Evolutionary conservation across 2,329 filamentous ascomycete species (phyloP), one percentile per base, ranked within the genome.

Genomic region (Fonsecaea erecta): DNA sequence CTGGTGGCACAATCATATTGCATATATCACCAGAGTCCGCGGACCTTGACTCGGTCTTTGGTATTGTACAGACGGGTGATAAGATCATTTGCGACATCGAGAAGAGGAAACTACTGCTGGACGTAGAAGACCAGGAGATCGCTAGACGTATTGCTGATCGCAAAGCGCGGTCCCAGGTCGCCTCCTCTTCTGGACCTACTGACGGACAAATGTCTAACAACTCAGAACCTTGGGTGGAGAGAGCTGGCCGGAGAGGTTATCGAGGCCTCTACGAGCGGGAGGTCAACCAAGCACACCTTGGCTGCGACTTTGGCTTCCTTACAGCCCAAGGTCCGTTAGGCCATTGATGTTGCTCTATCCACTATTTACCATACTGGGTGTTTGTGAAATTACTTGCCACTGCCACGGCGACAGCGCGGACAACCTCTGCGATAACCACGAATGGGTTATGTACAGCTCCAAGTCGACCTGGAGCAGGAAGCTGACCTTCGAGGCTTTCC

Each of bases 11-110:
- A 0, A 83, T 86, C 21, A 76, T 83, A 1, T 73, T 86, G 24
- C 83, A 86, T 68, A 78, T 85, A 32, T 83, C 80, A 2, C 84
- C 84, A 0, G 84, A 86, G 70, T 77, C 81, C 4, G 82, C 77
- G 1, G 68, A 83, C 11, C 76, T 79, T 0, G 79, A 79, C 21
- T 82, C 80, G 0, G 77, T 80, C 8, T 81, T 83, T 67, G 82
- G 83, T 0, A 72, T 83, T 2, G 77, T 85, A 0, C 70, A 76
- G 67, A 79, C 80, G 34, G 83, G 83, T 0, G 83, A 85, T 70
- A 57, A 78, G 26, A 81, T 85, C 46, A 75, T 74, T 5, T 81
- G 79, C 62, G 79, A 84, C 72, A 70, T 83, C 1, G 79, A 81
- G 53, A 74, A 71, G 16, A 74, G 83, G 35, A 69, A 67, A 21